These are phyloP conservation scores for Stevia rebaudiana DNA, from an alignment of 140 eudicot genomes.

Conservation along the genomic window DNA sequence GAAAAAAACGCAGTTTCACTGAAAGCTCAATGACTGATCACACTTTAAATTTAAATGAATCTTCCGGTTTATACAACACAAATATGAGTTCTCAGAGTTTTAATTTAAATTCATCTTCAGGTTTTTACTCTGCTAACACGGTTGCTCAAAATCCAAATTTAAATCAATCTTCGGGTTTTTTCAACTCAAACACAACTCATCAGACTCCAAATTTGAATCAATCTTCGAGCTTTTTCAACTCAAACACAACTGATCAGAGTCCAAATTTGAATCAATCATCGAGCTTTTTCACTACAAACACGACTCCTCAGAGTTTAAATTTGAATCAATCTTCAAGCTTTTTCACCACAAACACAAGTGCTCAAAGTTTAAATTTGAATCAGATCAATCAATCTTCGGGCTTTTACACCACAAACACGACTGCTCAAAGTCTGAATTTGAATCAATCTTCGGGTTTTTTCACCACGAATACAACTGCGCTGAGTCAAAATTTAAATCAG, in stretches of 20 bases:
- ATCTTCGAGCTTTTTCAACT: background rate
- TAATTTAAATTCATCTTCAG: background rate
- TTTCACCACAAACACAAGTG: background rate
- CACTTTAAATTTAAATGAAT: slow-evolving; percentile 43
- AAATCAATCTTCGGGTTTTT: background rate
- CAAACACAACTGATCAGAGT: background rate
- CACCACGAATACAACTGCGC: background rate
- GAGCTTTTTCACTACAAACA: background rate
- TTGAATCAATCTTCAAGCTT: background rate
- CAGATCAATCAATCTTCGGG: slow-evolving; percentile 1
- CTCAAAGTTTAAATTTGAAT: background rate
- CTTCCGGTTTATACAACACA: background rate
- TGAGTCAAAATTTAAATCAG: background rate
- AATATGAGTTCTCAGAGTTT: background rate
- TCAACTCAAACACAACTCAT: background rate
- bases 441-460: slow-evolving; percentile 2
- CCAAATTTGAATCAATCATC: slow-evolving; percentile 1
- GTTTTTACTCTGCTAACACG: background rate
- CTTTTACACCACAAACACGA: background rate
- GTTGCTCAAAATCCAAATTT: background rate
- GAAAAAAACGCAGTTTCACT: slow-evolving; percentile 70
- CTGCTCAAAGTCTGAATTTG: background rate
- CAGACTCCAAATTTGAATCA: slow-evolving; percentile 1
- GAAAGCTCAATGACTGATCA: slow-evolving; percentile 54
- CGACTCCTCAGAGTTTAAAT: background rate